phyloP scores from a whole-genome alignment of 1,139 yeast genomes.

The Kluyveromyces sp. region DNA sequence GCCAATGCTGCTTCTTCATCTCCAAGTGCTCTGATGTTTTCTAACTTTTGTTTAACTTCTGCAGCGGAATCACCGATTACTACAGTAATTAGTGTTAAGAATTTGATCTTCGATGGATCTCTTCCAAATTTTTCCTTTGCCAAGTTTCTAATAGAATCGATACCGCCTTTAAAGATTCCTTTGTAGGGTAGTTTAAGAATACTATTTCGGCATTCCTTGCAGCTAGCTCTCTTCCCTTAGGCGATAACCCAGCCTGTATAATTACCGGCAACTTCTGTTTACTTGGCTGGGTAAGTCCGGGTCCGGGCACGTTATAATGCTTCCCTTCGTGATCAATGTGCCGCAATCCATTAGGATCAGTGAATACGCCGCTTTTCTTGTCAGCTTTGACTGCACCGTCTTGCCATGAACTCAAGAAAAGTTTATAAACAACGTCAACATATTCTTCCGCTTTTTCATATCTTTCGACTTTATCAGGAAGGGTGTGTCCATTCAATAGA shows the following conservation, averaged over 20 bases:
- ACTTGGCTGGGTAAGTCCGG: constrained; percentile 38
- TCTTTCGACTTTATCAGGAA: constrained; percentile 38
- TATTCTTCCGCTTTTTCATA: constrained; percentile 39
- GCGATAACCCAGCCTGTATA: constrained; percentile 44
- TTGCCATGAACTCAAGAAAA: constrained; percentile 39
- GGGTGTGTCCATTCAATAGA: constrained; percentile 31
- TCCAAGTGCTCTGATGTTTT: constrained; percentile 17
- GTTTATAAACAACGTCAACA: constrained; percentile 35
- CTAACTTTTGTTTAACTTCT: constrained; percentile 28
- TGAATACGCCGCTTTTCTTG: constrained; percentile 31
- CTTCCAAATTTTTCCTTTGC: constrained; percentile 25
- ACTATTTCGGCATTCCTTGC: constrained; percentile 42
- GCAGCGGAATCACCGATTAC: constrained; percentile 30
- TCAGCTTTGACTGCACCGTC: constrained; percentile 39
- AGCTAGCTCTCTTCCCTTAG: constrained; percentile 38
- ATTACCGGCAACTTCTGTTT: constrained; percentile 40
- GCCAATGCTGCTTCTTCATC: constrained; percentile 30
- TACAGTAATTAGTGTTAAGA: constrained; percentile 25
- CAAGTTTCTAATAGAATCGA: constrained; percentile 17
- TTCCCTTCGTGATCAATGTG: constrained; percentile 37
- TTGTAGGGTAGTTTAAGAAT: constrained; percentile 31
- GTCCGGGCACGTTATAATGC: constrained; percentile 39
- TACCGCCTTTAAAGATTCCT: constrained; percentile 16
- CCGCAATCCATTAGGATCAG: constrained; percentile 37
- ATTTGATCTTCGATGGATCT: constrained; percentile 26